phyloP scores from a whole-genome alignment of 73 alveolate genomes.

The Symbiodinium pilosum region DNA sequence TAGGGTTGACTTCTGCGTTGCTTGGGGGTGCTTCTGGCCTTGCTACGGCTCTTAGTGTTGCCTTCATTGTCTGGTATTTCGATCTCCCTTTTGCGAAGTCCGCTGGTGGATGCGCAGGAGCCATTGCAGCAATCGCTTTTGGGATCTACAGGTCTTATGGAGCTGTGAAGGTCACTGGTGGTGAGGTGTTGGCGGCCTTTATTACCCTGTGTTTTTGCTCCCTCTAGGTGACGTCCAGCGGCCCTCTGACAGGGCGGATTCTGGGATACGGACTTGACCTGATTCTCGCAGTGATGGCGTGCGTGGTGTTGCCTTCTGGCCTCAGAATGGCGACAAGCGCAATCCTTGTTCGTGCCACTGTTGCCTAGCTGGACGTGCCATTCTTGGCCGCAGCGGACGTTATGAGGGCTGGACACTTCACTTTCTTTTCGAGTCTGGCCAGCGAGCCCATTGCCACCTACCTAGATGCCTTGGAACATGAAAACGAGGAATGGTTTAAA shows the following conservation, averaged over 20 bases:
- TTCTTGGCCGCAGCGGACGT: not conserved
- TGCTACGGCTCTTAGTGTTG: not conserved
- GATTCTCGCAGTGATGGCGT: not conserved
- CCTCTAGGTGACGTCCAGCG: not conserved
- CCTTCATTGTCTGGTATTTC: not conserved
- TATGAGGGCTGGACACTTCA: not conserved
- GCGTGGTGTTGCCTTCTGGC: conserved; percentile 19
- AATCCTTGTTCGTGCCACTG: conserved; percentile 1
- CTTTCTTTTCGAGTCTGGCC: not conserved
- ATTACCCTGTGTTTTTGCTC: not conserved
- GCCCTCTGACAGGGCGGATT: not conserved
- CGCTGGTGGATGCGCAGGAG: not conserved
- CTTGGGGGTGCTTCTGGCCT: not conserved
- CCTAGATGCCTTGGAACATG: no score
- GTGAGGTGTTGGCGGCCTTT: not conserved
- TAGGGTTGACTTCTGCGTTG: no score
- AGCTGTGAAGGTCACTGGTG: not conserved
- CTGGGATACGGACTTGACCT: not conserved
- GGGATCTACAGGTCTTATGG: not conserved
- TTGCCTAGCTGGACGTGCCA: not conserved
- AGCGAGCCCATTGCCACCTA: no score
- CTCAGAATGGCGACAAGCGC: conserved; percentile 12
- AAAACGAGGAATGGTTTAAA: no score
- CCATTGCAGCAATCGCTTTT: not conserved
- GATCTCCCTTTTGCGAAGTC: not conserved